phyloP scores from a whole-genome alignment of 139 green algal genomes.

The Chlorella sp. region DNA sequence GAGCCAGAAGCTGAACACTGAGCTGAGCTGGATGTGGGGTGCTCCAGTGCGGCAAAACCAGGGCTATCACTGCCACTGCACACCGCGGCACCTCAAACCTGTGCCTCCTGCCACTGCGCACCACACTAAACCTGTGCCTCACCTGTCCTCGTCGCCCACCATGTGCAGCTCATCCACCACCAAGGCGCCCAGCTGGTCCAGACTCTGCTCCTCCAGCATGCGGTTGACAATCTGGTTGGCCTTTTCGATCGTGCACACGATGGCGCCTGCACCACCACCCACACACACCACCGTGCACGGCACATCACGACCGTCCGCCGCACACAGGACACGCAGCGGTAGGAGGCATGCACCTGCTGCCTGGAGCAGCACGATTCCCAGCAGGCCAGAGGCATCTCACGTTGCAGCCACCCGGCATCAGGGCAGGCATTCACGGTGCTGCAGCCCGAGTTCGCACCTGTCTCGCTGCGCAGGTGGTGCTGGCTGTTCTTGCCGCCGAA shows the following conservation, averaged over 20 bases:
- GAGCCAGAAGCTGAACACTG: too few species aligned
- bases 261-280: conserved; percentile 31
- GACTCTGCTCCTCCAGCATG: conserved; percentile 62
- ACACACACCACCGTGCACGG: too few species aligned
- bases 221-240: conserved; percentile 73
- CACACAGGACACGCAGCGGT: too few species aligned
- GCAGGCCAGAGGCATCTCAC: too few species aligned
- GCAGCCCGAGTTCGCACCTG: conserved; percentile 3
- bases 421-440: neutral
- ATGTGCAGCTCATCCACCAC: conserved; percentile 95
- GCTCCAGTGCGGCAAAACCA: too few species aligned
- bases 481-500: conserved; percentile 35
- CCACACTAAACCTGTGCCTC: neutral
- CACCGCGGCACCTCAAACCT: neutral
- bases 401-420: neutral
- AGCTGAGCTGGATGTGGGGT: too few species aligned
- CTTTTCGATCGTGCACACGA: conserved; percentile 88
- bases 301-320: too few species aligned
- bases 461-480: conserved; percentile 17
- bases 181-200: conserved; percentile 58
- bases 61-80: too few species aligned
- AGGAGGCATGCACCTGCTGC: too few species aligned
- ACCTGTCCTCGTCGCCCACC: conserved; percentile 35
- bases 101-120: neutral
- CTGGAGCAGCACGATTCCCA: too few species aligned